Evolutionary conservation across 177 flowering plant species (phyloP), one percentile per base, ranked within the genome.

Genomic region (Vitis hybrid): DNA sequence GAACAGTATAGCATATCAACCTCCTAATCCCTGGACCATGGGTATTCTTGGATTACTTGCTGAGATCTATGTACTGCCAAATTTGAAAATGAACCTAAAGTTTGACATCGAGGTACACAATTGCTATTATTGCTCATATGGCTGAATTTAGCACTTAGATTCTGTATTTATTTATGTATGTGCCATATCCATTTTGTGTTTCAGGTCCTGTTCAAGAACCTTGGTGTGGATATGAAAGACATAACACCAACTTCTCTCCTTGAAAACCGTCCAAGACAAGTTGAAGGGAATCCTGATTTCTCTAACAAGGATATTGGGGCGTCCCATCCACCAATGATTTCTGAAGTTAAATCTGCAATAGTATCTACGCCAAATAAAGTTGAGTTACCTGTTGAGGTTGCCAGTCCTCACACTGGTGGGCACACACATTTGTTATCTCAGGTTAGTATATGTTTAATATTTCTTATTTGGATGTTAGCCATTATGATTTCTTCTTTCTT

Each of bases 11-110:
- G 99, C 95, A 19, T 96, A 91, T 80, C 90, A 84, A 73, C 99
- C 98, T 72, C 98, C 99, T 4, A 96, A 96, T 79, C 98, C 99
- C 14, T 96, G 99, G 99, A 96, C 98, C 10, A 91, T 92, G 97
- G 98, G 87, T 57, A 91, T 96, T 76, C 91, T 93, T 48, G 87
- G 90, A 67, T 77, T 96, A 72, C 93, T 96, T 54, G 84, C 88
- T 30, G 99, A 96, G 82, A 96, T 96, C 54, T 92, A 96, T 85
- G 89, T 88, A 21, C 78, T 96, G 84, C 98, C 98, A 69, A 96
- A 92, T 81, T 73, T 96, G 70, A 93, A 96, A 73, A 96, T 96
- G 99, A 93, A 96, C 70, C 91, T 96, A 55, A 93, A 93, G 75
- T 96, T 96, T 83, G 98, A 96, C 74, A 96, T 96, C 57, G 97